A percentile compares a stretch with the other conserved stretches of the same genome.
Evolutionary conservation across 2,329 filamentous ascomycete genomes (phyloP).

Genomic region (Monosporascus sp.): DNA sequence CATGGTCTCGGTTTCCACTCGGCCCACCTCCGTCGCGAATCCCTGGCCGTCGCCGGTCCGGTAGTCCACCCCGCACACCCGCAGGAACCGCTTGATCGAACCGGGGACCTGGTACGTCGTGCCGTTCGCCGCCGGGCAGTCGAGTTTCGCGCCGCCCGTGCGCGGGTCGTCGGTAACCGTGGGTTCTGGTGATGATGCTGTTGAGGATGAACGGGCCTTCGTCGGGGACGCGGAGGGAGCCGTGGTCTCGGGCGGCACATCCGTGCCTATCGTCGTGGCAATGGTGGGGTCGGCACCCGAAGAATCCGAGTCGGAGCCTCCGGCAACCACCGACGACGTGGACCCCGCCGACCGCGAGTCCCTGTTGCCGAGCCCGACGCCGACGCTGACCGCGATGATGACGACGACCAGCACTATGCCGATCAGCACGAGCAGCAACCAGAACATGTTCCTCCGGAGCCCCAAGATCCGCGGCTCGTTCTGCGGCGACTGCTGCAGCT

Average conservation of each 20-base stretch:
- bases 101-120: constrained; percentile 37
- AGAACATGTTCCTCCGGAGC: constrained; percentile 29
- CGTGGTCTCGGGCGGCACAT: constrained; percentile 3
- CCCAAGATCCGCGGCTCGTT: constrained; percentile 21
- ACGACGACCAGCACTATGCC: constrained; percentile 26
- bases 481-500: neutral
- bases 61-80: constrained; percentile 42
- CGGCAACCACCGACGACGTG: too few species aligned
- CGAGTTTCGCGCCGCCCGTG: constrained; percentile 17
- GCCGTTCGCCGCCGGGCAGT: constrained; percentile 39
- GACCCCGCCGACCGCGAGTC: neutral
- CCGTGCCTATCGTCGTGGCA: constrained; percentile 3
- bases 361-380: constrained; percentile 27
- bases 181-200: constrained; percentile 15
- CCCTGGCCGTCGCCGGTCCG: constrained; percentile 16
- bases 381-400: constrained; percentile 31
- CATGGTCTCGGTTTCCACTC: constrained; percentile 33
- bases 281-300: constrained; percentile 8
- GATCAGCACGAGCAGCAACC: constrained; percentile 26
- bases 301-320: neutral
- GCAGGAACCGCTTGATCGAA: constrained; percentile 36
- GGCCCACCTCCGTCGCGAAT: constrained; percentile 23
- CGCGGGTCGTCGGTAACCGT: constrained; percentile 10
- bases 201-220: constrained; percentile 7
- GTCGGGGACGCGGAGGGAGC: constrained; percentile 7